Base-by-base conservation (phyloP, 2,329 filamentous ascomycete genomes). In the Scytalidium lignicola region DNA sequence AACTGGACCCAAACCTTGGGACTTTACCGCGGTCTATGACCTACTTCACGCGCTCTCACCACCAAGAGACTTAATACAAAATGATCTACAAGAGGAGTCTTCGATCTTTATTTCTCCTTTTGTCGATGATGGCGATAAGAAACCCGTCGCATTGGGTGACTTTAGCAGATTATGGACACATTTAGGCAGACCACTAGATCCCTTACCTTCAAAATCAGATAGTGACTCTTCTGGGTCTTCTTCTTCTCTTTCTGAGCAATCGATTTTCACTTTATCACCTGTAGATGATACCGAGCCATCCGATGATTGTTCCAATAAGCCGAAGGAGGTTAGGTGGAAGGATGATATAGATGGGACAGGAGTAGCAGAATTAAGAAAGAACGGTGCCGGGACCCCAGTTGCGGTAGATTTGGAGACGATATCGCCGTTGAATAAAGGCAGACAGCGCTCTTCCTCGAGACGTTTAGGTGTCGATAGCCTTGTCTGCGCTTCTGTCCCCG, bases 301-400 rank as follows among this genome's bases (percentile, higher is more conserved):
- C 32, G 32, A 37, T 13, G 47, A 41, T n/a, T 23, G 43, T 18
- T 47, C 43, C 8, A 51, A 54, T n/a, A 49, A 42, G 21, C 43
- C 40, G 13, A 59, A 58, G 45, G 54, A 45, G 21, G 56, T 60
- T 15, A 55, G 55, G 15, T 58, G 55, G 58, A 51, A 55, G 37
- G 56, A 59, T 26, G 43, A 60, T 23, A 20, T 52, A 8, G 26
- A 26, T 26, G 46, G 45, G 15, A 43, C 42, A 6, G 26, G 41
- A 26, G n/a, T 51, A 2, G 37, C 48, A 13, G 44, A 51, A n/a
- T 41, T 46, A 17, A 37, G 23, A 19, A 44, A 47, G 37, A 49
- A 46, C 43, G 48, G 41, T 43, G 28, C 40, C 8, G 22, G 44
- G 22, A 41, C 19, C 2, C n/a, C 42, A n/a, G 3, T 44, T 13